These are phyloP conservation scores for Cerioporus squamosus DNA, from an alignment of 1,284 basidiomycete species.

Conservation along the genomic window DNA sequence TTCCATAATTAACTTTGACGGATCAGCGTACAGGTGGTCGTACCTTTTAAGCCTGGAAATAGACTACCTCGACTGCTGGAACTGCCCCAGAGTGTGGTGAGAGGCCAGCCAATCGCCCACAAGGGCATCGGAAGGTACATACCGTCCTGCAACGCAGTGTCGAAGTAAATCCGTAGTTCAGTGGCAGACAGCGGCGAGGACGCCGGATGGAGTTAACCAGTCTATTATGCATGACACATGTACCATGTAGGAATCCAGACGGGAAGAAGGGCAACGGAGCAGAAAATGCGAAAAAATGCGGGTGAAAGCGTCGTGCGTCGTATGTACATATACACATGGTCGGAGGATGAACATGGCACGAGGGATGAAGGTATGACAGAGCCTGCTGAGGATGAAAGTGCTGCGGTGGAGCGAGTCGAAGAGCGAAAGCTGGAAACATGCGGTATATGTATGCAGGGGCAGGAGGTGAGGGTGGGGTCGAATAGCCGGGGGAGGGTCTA, in stretches of 20 bases:
- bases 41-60: conserved; percentile 12
- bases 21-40: conserved; percentile 4
- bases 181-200: conserved; percentile 4
- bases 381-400: neutral
- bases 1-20: conserved; percentile 13
- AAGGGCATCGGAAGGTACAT: conserved; percentile 5
- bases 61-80: neutral
- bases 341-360: neutral
- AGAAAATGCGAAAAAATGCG: neutral
- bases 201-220: conserved; percentile 10
- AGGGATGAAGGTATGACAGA: neutral
- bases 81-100: no score
- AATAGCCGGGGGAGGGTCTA: no score
- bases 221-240: conserved; percentile 6
- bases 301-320: neutral
- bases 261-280: neutral
- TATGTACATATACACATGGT: neutral
- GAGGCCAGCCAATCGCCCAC: neutral
- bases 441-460: neutral
- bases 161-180: neutral
- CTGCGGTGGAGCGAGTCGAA: no score
- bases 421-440: no score
- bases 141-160: neutral
- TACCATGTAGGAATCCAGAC: neutral
- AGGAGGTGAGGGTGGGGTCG: no score